These are phyloP conservation scores for Pichia pseudocactophila DNA, from an alignment of 805 yeast genomes.

Conservation along the genomic window DNA sequence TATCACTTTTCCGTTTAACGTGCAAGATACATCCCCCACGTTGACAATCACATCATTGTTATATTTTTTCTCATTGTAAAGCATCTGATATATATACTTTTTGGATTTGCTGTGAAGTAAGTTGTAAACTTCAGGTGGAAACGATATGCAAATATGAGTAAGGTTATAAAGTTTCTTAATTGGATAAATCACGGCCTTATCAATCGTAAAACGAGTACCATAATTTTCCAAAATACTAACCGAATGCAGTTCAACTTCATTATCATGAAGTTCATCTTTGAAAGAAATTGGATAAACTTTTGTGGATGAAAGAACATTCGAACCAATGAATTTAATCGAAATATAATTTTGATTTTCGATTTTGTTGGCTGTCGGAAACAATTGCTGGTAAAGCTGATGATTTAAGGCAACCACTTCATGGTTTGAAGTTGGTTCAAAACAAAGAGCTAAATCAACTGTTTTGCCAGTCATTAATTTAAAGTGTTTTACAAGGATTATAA, in stretches of 20 bases:
- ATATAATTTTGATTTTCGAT: constrained; percentile 10
- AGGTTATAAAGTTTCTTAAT: constrained; percentile 26
- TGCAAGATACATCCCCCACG: constrained; percentile 37
- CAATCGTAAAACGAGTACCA: constrained; percentile 35
- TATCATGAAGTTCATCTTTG: constrained; percentile 15
- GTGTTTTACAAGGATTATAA: no score
- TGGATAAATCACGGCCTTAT: constrained; percentile 30
- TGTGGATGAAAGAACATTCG: constrained; percentile 19
- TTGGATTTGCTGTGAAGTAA: constrained; percentile 31
- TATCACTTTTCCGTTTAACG: constrained; percentile 41
- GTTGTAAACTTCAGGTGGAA: constrained; percentile 40
- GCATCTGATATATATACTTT: constrained; percentile 24
- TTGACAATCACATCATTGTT: constrained; percentile 20
- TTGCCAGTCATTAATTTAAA: neutral
- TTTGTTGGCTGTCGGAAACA: constrained; percentile 10
- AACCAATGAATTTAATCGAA: constrained; percentile 20
- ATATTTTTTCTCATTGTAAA: constrained; percentile 29
- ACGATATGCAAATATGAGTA: constrained; percentile 31
- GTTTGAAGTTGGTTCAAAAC: constrained; percentile 14
- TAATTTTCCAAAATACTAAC: constrained; percentile 27
- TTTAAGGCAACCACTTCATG: constrained; percentile 18
- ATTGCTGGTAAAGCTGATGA: constrained; percentile 5
- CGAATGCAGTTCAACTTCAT: constrained; percentile 33
- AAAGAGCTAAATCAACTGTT: constrained; percentile 13
- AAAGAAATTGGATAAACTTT: constrained; percentile 30